A percentile compares a stretch with the other conserved stretches of the same genome.
Evolutionary conservation across 2,329 filamentous ascomycete species (phyloP).

Genomic region (Diaporthe sp.): DNA sequence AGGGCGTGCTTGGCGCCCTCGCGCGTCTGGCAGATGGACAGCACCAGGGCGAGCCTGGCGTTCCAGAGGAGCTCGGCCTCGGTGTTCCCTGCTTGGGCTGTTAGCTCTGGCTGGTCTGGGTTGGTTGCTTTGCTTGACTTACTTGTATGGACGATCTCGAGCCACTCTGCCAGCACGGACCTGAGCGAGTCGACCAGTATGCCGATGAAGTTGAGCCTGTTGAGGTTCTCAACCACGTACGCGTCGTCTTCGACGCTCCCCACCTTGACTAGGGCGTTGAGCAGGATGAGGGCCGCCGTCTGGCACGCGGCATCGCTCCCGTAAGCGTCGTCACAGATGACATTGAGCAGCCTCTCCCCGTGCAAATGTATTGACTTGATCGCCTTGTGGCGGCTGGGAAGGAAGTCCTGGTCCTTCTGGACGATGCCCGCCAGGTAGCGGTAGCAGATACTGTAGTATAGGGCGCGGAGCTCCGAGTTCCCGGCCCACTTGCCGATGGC

Average conservation of each 20-base stretch:
- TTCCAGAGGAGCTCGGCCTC: constrained; percentile 68
- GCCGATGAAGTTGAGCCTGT: constrained; percentile 89
- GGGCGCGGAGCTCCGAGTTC: constrained; percentile 78
- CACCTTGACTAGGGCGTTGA: constrained; percentile 81
- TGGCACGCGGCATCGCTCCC: constrained; percentile 85
- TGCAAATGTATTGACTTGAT: constrained; percentile 77
- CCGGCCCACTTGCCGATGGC: constrained; percentile 82
- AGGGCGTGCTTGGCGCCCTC: constrained; percentile 89
- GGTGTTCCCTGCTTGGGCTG: constrained; percentile 49
- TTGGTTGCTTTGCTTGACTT: constrained; percentile 45
- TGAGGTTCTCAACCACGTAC: constrained; percentile 82
- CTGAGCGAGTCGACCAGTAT: constrained; percentile 91
- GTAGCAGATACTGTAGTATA: constrained; percentile 93
- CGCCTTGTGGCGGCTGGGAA: constrained; percentile 68
- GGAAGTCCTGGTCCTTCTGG: constrained; percentile 62
- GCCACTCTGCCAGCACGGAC: constrained; percentile 79
- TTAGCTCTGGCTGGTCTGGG: background rate
- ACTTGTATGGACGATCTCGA: constrained; percentile 69
- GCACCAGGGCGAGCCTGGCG: constrained; percentile 83
- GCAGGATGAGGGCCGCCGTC: constrained; percentile 86
- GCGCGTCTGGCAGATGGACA: constrained; percentile 86
- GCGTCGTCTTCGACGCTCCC: constrained; percentile 78
- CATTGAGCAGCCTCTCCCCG: constrained; percentile 85
- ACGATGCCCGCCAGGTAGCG: constrained; percentile 82
- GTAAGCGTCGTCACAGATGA: constrained; percentile 93